Evolutionary conservation across 306 rosid genomes (phyloP).

Genomic region (Glycine latifolia): DNA sequence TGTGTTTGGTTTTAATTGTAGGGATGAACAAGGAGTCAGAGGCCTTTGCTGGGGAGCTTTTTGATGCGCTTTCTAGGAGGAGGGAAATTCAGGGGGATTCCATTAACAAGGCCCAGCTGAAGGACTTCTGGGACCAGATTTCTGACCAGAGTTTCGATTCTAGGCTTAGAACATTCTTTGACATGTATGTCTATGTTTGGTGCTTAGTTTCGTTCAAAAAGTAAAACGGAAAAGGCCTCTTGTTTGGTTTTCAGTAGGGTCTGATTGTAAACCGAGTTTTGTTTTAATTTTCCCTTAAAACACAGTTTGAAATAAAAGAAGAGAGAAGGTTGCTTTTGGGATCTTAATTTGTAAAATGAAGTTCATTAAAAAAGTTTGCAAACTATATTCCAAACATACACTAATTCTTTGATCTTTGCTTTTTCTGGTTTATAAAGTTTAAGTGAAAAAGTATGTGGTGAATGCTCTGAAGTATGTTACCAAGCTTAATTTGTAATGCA

Average conservation of each 20-base stretch:
- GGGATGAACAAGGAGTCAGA: slow-evolving; percentile 73
- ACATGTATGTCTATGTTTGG: slow-evolving; percentile 56
- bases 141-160: slow-evolving; percentile 72
- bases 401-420: not conserved
- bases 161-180: slow-evolving; percentile 76
- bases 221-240: not conserved
- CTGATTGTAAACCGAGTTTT: not conserved
- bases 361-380: not conserved
- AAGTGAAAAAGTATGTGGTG: not conserved
- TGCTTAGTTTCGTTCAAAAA: not conserved
- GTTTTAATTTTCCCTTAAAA: not conserved
- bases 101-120: slow-evolving; percentile 62
- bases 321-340: not conserved
- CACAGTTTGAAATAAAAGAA: not conserved
- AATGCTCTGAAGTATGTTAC: not conserved
- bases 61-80: slow-evolving; percentile 66
- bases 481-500: slow-evolving; percentile 50
- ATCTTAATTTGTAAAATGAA: not conserved
- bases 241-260: not conserved
- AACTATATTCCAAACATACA: not conserved
- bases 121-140: slow-evolving; percentile 76
- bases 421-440: not conserved
- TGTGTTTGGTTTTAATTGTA: slow-evolving; percentile 42
- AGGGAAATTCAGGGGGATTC: slow-evolving; percentile 56
- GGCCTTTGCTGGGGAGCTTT: slow-evolving; percentile 69